A percentile compares a stretch with the other conserved stretches of the same genome.
Conservation (phyloP, 805 yeast species). For the Candida maltosa region DNA sequence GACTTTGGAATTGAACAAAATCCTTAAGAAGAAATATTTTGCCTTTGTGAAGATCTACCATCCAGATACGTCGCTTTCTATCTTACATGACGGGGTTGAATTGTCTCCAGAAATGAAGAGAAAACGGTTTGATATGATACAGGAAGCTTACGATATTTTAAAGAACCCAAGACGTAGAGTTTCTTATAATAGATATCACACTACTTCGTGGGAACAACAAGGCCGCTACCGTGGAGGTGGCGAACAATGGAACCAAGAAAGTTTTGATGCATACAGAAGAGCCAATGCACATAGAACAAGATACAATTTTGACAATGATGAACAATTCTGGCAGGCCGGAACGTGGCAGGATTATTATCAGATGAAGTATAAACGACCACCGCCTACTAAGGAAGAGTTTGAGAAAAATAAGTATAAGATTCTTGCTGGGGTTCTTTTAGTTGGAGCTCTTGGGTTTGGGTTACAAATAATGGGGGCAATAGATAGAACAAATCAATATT, state of each 20-base stretch:
- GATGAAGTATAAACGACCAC: slow-evolving; percentile 32
- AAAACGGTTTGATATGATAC: slow-evolving; percentile 27
- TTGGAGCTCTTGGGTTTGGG: slow-evolving; percentile 26
- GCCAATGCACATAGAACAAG: slow-evolving; percentile 36
- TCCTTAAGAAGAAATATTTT: slow-evolving; percentile 31
- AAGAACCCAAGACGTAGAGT: slow-evolving; percentile 48
- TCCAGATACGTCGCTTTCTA: slow-evolving; percentile 54
- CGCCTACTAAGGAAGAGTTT: slow-evolving; percentile 39
- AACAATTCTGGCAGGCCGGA: slow-evolving; percentile 58
- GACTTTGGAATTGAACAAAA: slow-evolving; percentile 50
- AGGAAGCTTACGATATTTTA: slow-evolving; percentile 36
- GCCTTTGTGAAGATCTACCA: slow-evolving; percentile 69
- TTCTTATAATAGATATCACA: slow-evolving; percentile 24
- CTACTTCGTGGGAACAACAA: slow-evolving; percentile 22
- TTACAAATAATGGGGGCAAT: slow-evolving; percentile 37
- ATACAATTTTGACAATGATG: slow-evolving; percentile 30
- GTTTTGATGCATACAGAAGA: slow-evolving; percentile 31
- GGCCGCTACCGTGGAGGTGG: slow-evolving; percentile 11
- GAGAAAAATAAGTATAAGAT: slow-evolving; percentile 43
- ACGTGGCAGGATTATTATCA: slow-evolving; percentile 62
- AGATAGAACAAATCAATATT: slow-evolving; percentile 29
- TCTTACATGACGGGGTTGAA: slow-evolving; percentile 18
- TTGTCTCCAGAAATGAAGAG: slow-evolving; percentile 32
- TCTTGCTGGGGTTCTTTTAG: slow-evolving; percentile 29
- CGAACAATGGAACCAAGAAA: slow-evolving; percentile 9